These are phyloP conservation scores for Rhypophila decipiens DNA, from an alignment of 495 filamentous ascomycete genomes.

Conservation along the genomic window DNA sequence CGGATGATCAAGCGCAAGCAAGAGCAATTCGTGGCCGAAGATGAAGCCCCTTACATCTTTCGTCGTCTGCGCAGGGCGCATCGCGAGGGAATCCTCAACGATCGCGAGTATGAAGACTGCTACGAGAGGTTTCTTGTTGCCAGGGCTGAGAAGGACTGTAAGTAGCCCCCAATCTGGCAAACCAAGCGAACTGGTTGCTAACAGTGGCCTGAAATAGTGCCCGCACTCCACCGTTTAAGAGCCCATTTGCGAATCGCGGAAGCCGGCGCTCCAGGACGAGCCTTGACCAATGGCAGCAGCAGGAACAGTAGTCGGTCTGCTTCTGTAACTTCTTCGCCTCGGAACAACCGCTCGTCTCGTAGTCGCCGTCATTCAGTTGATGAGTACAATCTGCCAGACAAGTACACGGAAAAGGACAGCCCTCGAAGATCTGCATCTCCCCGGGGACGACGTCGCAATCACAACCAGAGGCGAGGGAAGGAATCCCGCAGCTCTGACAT, in stretches of 20 bases:
- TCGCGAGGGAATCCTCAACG: slow-evolving; percentile 9
- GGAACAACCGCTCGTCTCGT: no score
- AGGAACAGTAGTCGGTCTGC: neutral
- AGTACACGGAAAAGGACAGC: no score
- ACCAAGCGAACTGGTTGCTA: neutral
- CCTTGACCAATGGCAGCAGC: neutral
- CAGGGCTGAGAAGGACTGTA: slow-evolving; percentile 18
- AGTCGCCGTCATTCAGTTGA: no score
- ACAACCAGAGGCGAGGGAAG: no score
- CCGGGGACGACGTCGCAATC: neutral
- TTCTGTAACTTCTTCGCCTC: neutral
- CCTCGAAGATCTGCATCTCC: neutral
- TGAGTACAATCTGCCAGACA: no score
- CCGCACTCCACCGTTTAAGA: slow-evolving; percentile 11
- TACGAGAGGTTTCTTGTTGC: slow-evolving; percentile 18
- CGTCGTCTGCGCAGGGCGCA: slow-evolving; percentile 14
- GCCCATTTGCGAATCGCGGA: slow-evolving; percentile 7
- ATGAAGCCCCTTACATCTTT: slow-evolving; percentile 18
- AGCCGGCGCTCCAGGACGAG: neutral
- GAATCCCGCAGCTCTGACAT: no score
- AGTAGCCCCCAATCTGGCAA: neutral
- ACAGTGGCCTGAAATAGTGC: slow-evolving; percentile 4
- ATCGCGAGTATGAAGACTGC: slow-evolving; percentile 13
- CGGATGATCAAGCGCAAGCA: slow-evolving; percentile 17
- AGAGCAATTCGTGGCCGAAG: slow-evolving; percentile 12